phyloP scores from a whole-genome alignment of 768 basidiomycete genomes.

The Suillus ampliporus region DNA sequence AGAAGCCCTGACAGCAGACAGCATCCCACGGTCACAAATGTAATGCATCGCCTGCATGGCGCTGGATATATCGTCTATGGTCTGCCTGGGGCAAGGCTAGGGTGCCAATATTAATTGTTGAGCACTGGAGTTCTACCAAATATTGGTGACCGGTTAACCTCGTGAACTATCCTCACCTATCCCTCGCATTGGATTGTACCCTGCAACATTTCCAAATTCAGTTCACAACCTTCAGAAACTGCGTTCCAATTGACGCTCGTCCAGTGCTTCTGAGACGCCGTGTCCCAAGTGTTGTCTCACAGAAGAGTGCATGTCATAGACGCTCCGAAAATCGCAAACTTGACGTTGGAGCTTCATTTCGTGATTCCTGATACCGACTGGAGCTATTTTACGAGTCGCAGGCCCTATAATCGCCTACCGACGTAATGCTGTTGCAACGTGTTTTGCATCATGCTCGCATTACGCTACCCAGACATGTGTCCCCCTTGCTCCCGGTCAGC shows the following conservation, averaged over 20 bases:
- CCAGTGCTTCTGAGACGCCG: neutral
- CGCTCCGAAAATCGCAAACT: neutral
- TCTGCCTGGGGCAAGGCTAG: neutral
- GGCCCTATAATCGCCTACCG: neutral
- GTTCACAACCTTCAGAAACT: neutral
- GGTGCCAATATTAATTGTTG: neutral
- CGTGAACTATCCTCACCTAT: neutral
- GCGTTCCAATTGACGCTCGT: neutral
- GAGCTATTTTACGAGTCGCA: neutral
- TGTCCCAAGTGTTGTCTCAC: neutral
- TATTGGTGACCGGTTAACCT: neutral
- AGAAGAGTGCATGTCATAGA: neutral
- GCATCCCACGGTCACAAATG: too few relatives aligned
- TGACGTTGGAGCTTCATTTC: neutral
- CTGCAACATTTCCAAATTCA: neutral
- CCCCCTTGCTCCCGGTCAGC: neutral
- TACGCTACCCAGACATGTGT: conserved; percentile 2
- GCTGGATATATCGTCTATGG: too few relatives aligned
- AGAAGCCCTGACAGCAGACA: too few relatives aligned
- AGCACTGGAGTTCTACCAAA: neutral
- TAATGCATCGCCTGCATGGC: too few relatives aligned
- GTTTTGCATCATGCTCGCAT: conserved; percentile 3
- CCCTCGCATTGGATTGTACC: neutral
- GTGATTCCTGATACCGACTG: neutral
- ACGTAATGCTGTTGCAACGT: conserved; percentile 9